These are phyloP conservation scores for Gardenia jasminoides DNA, from an alignment of 257 asterid species.

Conservation along the genomic window DNA sequence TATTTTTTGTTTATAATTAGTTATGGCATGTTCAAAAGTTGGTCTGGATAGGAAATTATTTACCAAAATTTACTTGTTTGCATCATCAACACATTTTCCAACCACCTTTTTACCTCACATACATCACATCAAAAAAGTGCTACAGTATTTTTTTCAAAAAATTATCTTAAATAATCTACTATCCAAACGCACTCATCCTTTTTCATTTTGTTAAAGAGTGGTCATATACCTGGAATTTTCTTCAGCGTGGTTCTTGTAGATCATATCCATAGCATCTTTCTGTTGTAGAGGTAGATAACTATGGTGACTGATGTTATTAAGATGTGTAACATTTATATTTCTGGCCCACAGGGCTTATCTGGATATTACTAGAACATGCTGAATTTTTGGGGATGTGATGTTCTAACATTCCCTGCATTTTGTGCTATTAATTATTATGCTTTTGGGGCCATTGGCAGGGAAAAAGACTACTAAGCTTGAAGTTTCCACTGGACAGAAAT, in stretches of 20 bases:
- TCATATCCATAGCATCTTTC: no score
- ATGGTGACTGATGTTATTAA: background rate
- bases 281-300: background rate
- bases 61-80: no score
- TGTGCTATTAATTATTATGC: background rate
- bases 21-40: background rate
- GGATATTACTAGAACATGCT: background rate
- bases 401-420: background rate
- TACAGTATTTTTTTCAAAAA: no score
- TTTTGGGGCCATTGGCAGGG: conserved; percentile 42
- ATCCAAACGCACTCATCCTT: no score
- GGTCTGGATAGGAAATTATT: no score
- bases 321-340: background rate
- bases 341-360: background rate
- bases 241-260: background rate
- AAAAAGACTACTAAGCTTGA: conserved; percentile 68
- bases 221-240: background rate
- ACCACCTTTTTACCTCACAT: no score
- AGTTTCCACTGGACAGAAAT: conserved; percentile 42
- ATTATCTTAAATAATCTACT: no score
- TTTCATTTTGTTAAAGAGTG: background rate
- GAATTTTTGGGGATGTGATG: background rate
- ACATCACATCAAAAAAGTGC: no score
- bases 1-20: background rate
- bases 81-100: no score